Evolutionary conservation across 768 basidiomycete genomes (phyloP).

Genomic region (Austroboletus eburneus): DNA sequence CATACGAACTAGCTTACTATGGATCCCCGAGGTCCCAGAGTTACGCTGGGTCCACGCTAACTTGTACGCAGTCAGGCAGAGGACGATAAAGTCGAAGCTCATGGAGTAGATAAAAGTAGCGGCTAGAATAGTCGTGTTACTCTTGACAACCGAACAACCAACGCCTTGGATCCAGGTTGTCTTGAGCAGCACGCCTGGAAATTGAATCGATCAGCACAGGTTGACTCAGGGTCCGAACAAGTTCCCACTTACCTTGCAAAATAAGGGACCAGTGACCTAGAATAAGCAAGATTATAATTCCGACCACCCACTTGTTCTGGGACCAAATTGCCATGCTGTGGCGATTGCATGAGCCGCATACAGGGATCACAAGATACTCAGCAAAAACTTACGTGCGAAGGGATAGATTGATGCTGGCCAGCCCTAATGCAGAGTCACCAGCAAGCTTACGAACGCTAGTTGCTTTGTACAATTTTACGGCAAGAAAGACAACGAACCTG

Average conservation of each 20-base stretch:
- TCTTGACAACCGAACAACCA: constrained; percentile 53
- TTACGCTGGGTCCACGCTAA: constrained; percentile 33
- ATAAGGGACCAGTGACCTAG: constrained; percentile 71
- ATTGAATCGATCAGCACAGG: not conserved
- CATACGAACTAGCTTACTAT: constrained; percentile 52
- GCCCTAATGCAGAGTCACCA: constrained; percentile 40
- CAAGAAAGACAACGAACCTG: constrained; percentile 30
- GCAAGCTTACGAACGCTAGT: constrained; percentile 30
- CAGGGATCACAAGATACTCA: no score
- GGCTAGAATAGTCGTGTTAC: constrained; percentile 60
- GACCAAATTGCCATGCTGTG: constrained; percentile 63
- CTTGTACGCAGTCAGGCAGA: constrained; percentile 58
- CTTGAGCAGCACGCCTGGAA: constrained; percentile 53
- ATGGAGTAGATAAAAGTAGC: constrained; percentile 76
- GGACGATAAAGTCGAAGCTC: constrained; percentile 64
- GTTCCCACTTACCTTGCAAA: constrained; percentile 45
- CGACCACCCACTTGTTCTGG: constrained; percentile 49
- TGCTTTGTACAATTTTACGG: not conserved
- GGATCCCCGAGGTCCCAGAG: constrained; percentile 20
- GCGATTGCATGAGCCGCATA: constrained; percentile 6
- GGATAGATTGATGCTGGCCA: constrained; percentile 46
- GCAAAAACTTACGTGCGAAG: constrained; percentile 37
- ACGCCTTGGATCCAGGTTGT: constrained; percentile 47
- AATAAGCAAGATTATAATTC: constrained; percentile 48
- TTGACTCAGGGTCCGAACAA: not conserved